Conservation (phyloP, 106 monocot species). For the Dioscorea zingiberensis region DNA sequence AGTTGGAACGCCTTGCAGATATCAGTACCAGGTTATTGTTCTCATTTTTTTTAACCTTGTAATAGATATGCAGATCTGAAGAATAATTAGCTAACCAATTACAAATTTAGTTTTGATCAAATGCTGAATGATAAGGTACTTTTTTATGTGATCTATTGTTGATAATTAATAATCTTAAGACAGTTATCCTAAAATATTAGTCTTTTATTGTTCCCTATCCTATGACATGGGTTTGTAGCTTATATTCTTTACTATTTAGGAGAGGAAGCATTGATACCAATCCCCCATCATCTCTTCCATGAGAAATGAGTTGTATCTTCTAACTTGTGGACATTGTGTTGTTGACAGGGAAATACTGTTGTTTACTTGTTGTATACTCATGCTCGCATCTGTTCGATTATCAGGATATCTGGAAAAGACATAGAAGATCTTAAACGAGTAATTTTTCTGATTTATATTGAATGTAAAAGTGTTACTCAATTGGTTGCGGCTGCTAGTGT, state of each 20-base stretch:
- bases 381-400: constrained; percentile 97
- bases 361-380: constrained; percentile 96
- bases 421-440: constrained; percentile 73
- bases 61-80: constrained; percentile 97
- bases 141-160: background rate
- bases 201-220: too few relatives aligned
- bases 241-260: too few relatives aligned
- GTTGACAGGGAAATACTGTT: constrained; percentile 86
- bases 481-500: background rate
- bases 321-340: background rate
- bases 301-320: too few relatives aligned
- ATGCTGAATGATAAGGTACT: constrained; percentile 95
- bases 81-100: constrained; percentile 84
- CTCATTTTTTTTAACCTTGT: background rate
- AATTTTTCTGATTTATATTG: constrained; percentile 5
- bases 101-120: constrained; percentile 91
- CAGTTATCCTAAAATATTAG: too few relatives aligned
- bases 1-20: background rate
- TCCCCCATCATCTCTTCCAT: too few relatives aligned
- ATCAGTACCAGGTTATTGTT: background rate
- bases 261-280: too few relatives aligned
- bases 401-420: constrained; percentile 83
- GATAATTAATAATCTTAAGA: too few relatives aligned
- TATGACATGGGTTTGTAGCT: too few relatives aligned
- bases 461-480: background rate